phyloP scores from a whole-genome alignment of 202 grass and related monocot genomes.

The Eragrostis tef region DNA sequence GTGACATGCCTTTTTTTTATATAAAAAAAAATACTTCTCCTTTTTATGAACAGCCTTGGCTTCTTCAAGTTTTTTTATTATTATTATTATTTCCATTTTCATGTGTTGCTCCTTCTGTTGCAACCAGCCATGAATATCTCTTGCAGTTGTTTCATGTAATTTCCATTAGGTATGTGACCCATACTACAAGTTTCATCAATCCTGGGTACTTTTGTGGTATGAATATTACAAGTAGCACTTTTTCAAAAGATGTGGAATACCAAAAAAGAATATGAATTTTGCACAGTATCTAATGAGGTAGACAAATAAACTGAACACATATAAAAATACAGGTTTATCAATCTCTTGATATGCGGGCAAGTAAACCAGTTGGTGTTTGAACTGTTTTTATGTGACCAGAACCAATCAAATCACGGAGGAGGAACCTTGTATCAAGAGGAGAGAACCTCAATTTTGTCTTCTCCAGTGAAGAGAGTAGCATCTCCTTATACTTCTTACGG shows the following conservation, averaged over 20 bases:
- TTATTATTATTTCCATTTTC: too few species aligned
- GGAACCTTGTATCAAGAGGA: conserved; percentile 72
- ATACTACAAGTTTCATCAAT: too few species aligned
- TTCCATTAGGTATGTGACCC: background rate
- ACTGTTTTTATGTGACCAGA: conserved; percentile 78
- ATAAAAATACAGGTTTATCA: conserved; percentile 13
- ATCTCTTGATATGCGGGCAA: conserved; percentile 73
- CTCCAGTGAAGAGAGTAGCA: conserved; percentile 69
- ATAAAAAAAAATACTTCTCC: too few species aligned
- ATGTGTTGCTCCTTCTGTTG: too few species aligned
- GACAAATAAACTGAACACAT: conserved; percentile 28
- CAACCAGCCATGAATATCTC: too few species aligned
- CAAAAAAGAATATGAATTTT: conserved; percentile 23
- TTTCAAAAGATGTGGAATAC: too few species aligned
- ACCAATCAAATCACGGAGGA: conserved; percentile 78
- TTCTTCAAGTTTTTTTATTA: too few species aligned
- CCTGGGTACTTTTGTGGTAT: too few species aligned
- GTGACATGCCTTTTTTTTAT: too few species aligned
- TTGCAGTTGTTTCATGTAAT: background rate
- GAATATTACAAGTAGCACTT: too few species aligned
- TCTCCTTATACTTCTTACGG: conserved; percentile 77
- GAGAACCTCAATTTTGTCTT: conserved; percentile 70
- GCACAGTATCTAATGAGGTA: background rate
- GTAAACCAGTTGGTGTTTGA: conserved; percentile 69
- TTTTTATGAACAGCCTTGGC: too few species aligned